A percentile compares a stretch with the other conserved stretches of the same genome.
Evolutionary conservation across 352 stramenopile species (phyloP).

Genomic region (Phytophthora europaea): DNA sequence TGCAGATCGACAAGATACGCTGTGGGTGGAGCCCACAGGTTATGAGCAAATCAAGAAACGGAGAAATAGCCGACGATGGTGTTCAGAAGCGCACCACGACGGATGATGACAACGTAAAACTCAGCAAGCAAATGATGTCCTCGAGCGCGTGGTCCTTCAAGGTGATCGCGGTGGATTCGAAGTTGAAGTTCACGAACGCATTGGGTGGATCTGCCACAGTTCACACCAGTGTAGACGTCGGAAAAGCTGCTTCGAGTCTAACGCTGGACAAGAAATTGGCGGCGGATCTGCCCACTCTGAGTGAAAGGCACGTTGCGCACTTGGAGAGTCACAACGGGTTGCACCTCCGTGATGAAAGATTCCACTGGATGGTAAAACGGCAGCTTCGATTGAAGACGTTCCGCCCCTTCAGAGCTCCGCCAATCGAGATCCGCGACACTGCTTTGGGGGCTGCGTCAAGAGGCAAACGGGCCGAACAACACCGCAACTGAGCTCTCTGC

Average conservation of each 20-base stretch:
- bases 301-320: not conserved
- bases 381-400: not conserved
- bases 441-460: not conserved
- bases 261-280: not conserved
- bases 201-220: not conserved
- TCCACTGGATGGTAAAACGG: not conserved
- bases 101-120: not conserved
- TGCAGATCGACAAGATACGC: no score
- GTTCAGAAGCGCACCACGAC: not conserved
- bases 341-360: not conserved
- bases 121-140: not conserved
- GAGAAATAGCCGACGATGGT: not conserved
- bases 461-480: not conserved
- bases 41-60: not conserved
- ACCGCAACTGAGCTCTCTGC: constrained; percentile 22
- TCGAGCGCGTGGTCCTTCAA: not conserved
- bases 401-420: not conserved
- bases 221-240: not conserved
- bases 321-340: not conserved
- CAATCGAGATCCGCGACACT: not conserved
- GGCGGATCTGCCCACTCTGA: not conserved
- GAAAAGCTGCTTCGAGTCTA: not conserved
- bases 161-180: not conserved
- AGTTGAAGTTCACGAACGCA: not conserved
- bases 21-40: no score